A percentile compares a stretch with the other conserved stretches of the same genome.
Conservation (phyloP, 2,329 filamentous ascomycete species). For the Knufia petricola region DNA sequence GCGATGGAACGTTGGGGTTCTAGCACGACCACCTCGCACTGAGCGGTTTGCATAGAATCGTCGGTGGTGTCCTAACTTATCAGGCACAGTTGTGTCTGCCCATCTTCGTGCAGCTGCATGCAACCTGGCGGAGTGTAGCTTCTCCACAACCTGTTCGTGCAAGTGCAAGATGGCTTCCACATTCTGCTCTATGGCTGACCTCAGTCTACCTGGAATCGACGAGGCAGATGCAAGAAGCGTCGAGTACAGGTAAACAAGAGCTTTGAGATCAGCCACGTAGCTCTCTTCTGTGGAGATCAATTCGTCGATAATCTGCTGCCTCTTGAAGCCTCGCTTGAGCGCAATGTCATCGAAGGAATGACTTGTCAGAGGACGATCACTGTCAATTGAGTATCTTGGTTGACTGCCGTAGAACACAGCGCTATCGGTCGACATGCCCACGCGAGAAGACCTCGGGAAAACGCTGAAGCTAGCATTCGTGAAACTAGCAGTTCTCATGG, state of each 20-base stretch:
- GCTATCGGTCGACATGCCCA: constrained; percentile 53
- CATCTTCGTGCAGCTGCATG: constrained; percentile 20
- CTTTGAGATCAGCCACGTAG: constrained; percentile 79
- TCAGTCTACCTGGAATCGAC: constrained; percentile 52
- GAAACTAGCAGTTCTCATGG: constrained; percentile 68
- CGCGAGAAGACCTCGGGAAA: constrained; percentile 49
- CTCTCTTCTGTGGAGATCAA: constrained; percentile 76
- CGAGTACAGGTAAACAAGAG: constrained; percentile 71
- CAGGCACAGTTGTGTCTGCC: constrained; percentile 20
- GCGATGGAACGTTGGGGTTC: constrained; percentile 10
- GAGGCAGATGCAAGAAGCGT: constrained; percentile 65
- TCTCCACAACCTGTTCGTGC: constrained; percentile 70
- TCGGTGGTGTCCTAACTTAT: constrained; percentile 15
- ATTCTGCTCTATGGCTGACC: constrained; percentile 67
- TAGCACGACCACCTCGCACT: constrained; percentile 24
- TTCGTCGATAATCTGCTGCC: constrained; percentile 74
- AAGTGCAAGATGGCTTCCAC: constrained; percentile 69
- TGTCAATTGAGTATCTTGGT: constrained; percentile 53
- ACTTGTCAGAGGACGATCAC: constrained; percentile 36
- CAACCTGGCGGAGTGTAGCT: constrained; percentile 50
- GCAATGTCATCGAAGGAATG: constrained; percentile 56
- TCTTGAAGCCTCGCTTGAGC: constrained; percentile 61
- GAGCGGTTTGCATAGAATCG: constrained; percentile 23
- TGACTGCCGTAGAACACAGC: constrained; percentile 52
- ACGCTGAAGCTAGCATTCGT: constrained; percentile 66